These are phyloP conservation scores for Pichia sp. DNA, from an alignment of 1,139 yeast genomes.

Conservation along the genomic window DNA sequence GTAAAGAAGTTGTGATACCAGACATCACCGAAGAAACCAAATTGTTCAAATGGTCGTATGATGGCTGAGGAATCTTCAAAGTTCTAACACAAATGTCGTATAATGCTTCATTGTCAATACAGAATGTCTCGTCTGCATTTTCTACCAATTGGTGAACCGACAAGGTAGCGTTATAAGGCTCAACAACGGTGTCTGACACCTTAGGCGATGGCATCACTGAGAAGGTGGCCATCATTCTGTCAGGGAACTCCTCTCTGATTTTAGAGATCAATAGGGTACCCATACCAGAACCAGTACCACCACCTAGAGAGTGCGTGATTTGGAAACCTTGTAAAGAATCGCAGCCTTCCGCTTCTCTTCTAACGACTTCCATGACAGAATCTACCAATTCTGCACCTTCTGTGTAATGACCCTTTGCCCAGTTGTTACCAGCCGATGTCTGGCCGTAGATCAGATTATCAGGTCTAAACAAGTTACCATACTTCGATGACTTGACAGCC, in stretches of 20 bases:
- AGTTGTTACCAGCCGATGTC: conserved; percentile 88
- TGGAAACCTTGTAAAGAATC: conserved; percentile 94
- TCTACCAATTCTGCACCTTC: conserved; percentile 94
- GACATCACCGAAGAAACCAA: conserved; percentile 89
- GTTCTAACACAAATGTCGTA: conserved; percentile 86
- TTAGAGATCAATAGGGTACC: conserved; percentile 79
- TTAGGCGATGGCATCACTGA: conserved; percentile 91
- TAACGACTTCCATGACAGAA: conserved; percentile 78
- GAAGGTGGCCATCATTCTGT: conserved; percentile 94
- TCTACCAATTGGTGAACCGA: conserved; percentile 92
- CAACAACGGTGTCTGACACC: conserved; percentile 88
- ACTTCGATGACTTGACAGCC: conserved; percentile 67
- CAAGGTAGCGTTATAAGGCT: conserved; percentile 88
- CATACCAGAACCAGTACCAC: conserved; percentile 97
- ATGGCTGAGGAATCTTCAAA: conserved; percentile 73
- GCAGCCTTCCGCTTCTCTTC: conserved; percentile 92
- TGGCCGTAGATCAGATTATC: conserved; percentile 87
- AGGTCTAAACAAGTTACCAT: conserved; percentile 84
- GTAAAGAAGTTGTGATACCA: conserved; percentile 83
- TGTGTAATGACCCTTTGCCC: conserved; percentile 97
- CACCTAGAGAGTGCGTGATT: conserved; percentile 89
- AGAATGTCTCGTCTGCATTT: conserved; percentile 86
- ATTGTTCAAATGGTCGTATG: conserved; percentile 70
- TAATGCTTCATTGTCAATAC: conserved; percentile 90
- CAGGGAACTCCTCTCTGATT: conserved; percentile 85